Base-by-base conservation (phyloP, 805 yeast species). In the Maudiozyma saulgeensis region DNA sequence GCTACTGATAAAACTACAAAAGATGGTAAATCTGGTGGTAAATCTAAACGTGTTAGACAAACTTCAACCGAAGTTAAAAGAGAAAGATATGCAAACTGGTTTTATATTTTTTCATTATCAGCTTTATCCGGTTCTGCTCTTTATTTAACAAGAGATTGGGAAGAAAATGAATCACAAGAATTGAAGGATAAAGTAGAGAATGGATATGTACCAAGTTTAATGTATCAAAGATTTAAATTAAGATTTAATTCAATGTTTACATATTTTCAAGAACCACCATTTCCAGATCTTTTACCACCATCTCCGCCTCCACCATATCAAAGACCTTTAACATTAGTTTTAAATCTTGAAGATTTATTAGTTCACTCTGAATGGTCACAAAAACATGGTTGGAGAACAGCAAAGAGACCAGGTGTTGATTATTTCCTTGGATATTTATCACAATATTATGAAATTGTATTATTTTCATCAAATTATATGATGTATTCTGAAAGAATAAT, bases 321-420 rank as follows among this genome's bases (percentile, higher is more conserved):
- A 65, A 84, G 96, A 62, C 96, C 98, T 34, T 70, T 86, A 64
- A 93, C 99, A 3, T 74, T 93, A 56, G 97, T 93, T 7, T 68
- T 93, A 58, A 82, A 87, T 31, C 76, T 93, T 61, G 99, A 93
- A 60, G 99, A 93, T 62, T 72, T 93, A 52, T 76, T 93, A 63
- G 80, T 91, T 50, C 96, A 93, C 67, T 82, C 95, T 39, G 87
- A 84, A 54, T 93, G 99, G 99, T 79, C 87, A 50, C 80, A 87
- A 57, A 81, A 87, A 68, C 76, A 80, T 64, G 99, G 99, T 48
- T 93, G 99, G 99, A 83, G 93, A 72, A 91, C 97, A 15, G 98
- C 96, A 31, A 93, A 93, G 75, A 87, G 99, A 73, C 98, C 99
- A 34, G 99, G 99, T 54, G 82, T 88, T 53, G 99, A 95, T 68